Evolutionary conservation across 345 rosid genomes (phyloP), one percentile per base, ranked within the genome.

Genomic region (Streptanthus diversifolius): DNA sequence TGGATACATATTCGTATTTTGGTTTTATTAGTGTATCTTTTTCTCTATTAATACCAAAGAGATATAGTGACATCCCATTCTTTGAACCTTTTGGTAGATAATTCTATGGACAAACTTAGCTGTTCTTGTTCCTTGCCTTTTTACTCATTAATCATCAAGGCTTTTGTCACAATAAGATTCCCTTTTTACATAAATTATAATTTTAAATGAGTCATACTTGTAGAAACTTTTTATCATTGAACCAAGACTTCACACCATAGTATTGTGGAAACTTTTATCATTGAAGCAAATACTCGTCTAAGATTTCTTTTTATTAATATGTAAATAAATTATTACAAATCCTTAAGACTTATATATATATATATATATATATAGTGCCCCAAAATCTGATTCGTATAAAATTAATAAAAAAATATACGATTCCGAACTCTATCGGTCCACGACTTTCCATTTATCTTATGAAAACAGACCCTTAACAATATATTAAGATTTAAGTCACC

Each of bases 11-110:
- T 63, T 65, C 7, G 24, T 47, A 56, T 10, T 53, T 53, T 43
- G 56, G 55, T 43, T 63, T 41, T 41, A 72, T 72, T 54, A 53
- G 70, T 53, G 70, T 63, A 29, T 72, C 3, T 53, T 11, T 61
- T 40, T 21, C 13, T 64, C 19, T 63, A 35, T 54, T 54, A n/a
- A 41, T 39, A 30, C 51, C 45, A 8, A 30, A 41, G 36, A 41
- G 44, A 39, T 15, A 36, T 37, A 22, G 45, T 25, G 36, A 66
- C 61, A 66, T 74, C 55, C 71, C 54, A 67, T 67, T 67, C 29
- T 67, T 55, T 39, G 61, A 74, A 39, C 73, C 51, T 52, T 74
- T 74, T 74, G 60, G 78, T 58, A 61, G 67, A 58, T 56, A 19
- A 57, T 66, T 56, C 33, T 19, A 14, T 15, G 4, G 30, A 13